Evolutionary conservation across 2,329 filamentous ascomycete genomes (phyloP), one percentile per base, ranked within the genome.

Genomic region (Penicillium sp.): DNA sequence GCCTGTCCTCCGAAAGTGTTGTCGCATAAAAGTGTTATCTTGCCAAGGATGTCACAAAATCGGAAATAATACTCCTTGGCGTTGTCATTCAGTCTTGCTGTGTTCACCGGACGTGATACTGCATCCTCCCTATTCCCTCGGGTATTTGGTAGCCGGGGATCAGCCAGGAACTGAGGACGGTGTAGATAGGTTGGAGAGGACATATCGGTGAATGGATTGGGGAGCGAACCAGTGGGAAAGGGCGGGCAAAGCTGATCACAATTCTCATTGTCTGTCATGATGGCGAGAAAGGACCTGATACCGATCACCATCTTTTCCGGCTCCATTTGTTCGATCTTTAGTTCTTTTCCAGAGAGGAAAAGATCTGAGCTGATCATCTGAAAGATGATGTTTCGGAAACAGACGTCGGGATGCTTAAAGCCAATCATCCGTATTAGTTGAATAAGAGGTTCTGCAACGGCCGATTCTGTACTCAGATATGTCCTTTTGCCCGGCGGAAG

Each of bases 1-100:
- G 91, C 93, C 71, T 98, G 93, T 0, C 93, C 93, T 45, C 93
- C 94, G 71, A 98, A 98, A 0, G 91, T 87, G 61, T 95, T 93
- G 67, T 98, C 93, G 69, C 93, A 98, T 31, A 97, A 84, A 38
- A 97, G 86, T 2, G 90, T 95, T 48, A 98, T 94, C 65, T 95
- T 94, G 24, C 91, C 93, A 7, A 98, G 74, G 21, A 98, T 91
- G 65, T 95, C 88, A 64, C 91, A 97, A 60, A 98, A 98, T 45
- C 85, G 85, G 47, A 84, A 77, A 67, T 97, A 96, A 64, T 88
- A 93, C 37, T 93, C 87, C 61, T 84, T 85, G 1, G 88, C 83
- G 21, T 82, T 81, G 33, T 95, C 88, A 44, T 80, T 83, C 45
- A 97, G 76, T 17, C 75, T 76, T 6, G 74, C 69, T 6, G 76